Evolutionary conservation across 345 rosid genomes (phyloP).

Genomic region (Boechera divaricarpa): DNA sequence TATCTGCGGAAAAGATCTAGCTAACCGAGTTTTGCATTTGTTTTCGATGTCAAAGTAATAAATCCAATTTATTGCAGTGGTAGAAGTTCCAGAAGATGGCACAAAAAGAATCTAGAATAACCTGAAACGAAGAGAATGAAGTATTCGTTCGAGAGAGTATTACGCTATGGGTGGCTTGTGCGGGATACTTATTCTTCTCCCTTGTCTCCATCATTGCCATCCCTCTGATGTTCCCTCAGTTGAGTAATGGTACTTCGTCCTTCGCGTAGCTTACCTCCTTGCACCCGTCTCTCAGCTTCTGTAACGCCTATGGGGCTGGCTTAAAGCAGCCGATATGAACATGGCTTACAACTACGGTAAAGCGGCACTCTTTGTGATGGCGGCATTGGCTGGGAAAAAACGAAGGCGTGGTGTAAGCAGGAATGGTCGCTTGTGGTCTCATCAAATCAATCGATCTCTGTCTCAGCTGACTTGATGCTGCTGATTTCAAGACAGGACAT

Average conservation of each 20-base stretch:
- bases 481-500: constrained; percentile 93
- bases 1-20: background rate
- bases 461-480: constrained; percentile 96
- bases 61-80: constrained; percentile 10
- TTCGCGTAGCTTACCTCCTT: constrained; percentile 80
- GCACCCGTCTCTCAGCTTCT: constrained; percentile 95
- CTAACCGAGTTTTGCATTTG: background rate
- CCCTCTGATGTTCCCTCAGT: constrained; percentile 85
- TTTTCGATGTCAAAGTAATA: background rate
- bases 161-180: constrained; percentile 78
- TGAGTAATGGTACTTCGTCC: constrained; percentile 90
- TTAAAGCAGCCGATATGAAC: constrained; percentile 97
- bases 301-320: constrained; percentile 97
- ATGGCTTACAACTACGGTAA: constrained; percentile 96
- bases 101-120: constrained; percentile 38
- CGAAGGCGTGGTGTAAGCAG: constrained; percentile 85
- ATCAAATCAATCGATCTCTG: constrained; percentile 84
- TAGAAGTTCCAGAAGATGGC: constrained; percentile 20
- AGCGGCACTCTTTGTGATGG: constrained; percentile 83
- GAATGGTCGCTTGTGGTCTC: constrained; percentile 89
- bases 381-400: constrained; percentile 71
- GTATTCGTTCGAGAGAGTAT: constrained; percentile 74
- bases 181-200: constrained; percentile 71
- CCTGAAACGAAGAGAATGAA: constrained; percentile 56
- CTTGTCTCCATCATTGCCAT: constrained; percentile 67